Base-by-base conservation (phyloP, 2,329 filamentous ascomycete genomes). In the Microcyclospora tardicrescens region DNA sequence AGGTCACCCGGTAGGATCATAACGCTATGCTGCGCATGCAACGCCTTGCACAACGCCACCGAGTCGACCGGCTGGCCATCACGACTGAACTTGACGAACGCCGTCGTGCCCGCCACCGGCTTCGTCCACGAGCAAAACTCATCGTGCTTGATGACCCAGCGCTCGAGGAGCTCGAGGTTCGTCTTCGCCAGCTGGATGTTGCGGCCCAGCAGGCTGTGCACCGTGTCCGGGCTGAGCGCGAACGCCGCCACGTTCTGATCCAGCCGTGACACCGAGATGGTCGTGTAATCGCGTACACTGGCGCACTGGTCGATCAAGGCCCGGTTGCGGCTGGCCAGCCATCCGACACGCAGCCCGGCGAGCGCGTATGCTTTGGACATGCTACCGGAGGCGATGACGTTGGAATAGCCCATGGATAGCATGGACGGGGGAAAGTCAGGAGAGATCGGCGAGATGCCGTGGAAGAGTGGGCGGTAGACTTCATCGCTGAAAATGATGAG, bases 361-460 rank as follows among this genome's bases (percentile, higher is more conserved):
- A 94, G 64, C 2, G 81, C 77, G 61, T 85, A 94, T 0, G 84
- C 81, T 62, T 93, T 93, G 16, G 81, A 89, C 67, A 93, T 75
- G 13, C 82, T 87, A 11, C 85, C 80, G 0, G 83, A 91, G 10
- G 76, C 75, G 27, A 93, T 68, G 15, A 74, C 72, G 40, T 77
- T 79, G 2, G 72, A 62, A 59, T 93, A 91, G 33, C 77, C 79
- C 33, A 91, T 65, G 0, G 81, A 75, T 1, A 86, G 66, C 10
- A 79, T 68, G 0, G 83, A 85, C 0, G 81, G 79, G 2, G 73
- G 81, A 40, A 72, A 72, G 14, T 70, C 68, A 3, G 61, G 49
- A 41, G 72, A 67, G 27, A 67, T 57, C 0, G 72, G 70, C 27
- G 60, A 68, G 55, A 73, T 73, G 38, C 72, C 72, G 59, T 93